Evolutionary conservation across 176 grass and related monocot species (phyloP), one percentile per base, ranked within the genome.

Genomic region (Triticum timopheevii): DNA sequence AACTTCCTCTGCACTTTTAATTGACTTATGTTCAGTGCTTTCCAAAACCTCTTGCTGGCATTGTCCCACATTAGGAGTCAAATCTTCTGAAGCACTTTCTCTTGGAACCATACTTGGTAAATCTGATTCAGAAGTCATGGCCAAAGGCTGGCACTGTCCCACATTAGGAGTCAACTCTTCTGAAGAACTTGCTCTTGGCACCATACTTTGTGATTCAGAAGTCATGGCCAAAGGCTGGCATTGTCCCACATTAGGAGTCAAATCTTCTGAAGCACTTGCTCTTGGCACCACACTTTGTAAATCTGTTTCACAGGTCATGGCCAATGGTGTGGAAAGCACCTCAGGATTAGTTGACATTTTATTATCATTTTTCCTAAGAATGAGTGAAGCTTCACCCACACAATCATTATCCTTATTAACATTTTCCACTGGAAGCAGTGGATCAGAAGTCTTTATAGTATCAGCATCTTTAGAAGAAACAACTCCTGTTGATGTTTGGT

Each of bases 401-500:
- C 58, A 65, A 89, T 85, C 83, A 87, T 89, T 83, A 34, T 84
- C 80, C 56, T 77, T 91, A 17, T 69, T 85, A 13, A 61, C 80
- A 76, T 24, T 86, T 65, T 83, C 62, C 24, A 80, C 73, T 85
- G 62, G 45, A 75, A 59, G 31, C 23, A 24, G 28, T 30, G 39
- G 52, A 65, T 91, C 63, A 85, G 85, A 75, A 89, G 33, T 76
- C 35, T 78, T 86, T 61, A 38, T 36, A 12, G 28, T 15, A 4
- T 23, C 73, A 66, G 4, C 30, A 82, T 42, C 91, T 85, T 91
- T 86, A 54, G 36, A 75, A 71, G 71, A 84, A 73, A 82, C 38
- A 78, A 73, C 70, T 83, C 84, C 81, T 33, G 71, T 7, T 66
- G 79, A 47, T 67, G 47, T 65, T 33, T 13, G 73, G 15, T 80